Base-by-base conservation (phyloP, 805 yeast species). In the Myxozyma vanderwaltii region DNA sequence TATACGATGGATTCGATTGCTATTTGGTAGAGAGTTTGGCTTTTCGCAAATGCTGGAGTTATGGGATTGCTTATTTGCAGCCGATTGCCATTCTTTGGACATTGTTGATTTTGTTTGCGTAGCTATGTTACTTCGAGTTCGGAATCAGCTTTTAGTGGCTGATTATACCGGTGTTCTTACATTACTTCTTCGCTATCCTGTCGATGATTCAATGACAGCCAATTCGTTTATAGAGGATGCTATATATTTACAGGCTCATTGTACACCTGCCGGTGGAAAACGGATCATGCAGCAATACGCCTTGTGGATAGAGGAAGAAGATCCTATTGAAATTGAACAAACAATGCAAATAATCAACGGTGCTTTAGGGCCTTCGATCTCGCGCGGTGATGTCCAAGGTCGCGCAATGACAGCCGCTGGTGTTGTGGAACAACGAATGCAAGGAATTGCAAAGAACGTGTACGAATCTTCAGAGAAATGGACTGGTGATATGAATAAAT, bases 21-120 rank as follows among this genome's bases (percentile, higher is more conserved):
- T 74, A 44, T 73, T 74, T 46, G 69, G 74, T 7, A 61, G 77
- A 15, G 77, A 74, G 60, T 74, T 74, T 57, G 65, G 61, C 10
- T 70, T 73, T 48, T 46, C 59, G 21, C 57, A 56, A n/a, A 54
- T 65, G 45, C 59, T 74, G 40, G 43, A 31, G 12, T 52, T 74
- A 19, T 74, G 76, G 76, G 77, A 74, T 48, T 65, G 71, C 12
- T 49, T 74, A 13, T 74, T 74, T 58, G 75, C 75, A 15, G 70
- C 72, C 2, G 72, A 70, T 50, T 53, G 59, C 3, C 63, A 59
- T 29, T 58, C 70, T 13, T 56, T 71, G 24, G 69, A 67, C 5
- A 51, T 74, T 10, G 72, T 74, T 5, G 73, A 73, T 47, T 73
- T 70, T 50, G 63, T 73, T 2, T 72, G 75, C 55, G 70, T 70